A percentile compares a stretch with the other conserved stretches of the same genome.
Conservation (phyloP, 139 green algal genomes). For the Mychonastes homosphaera region DNA sequence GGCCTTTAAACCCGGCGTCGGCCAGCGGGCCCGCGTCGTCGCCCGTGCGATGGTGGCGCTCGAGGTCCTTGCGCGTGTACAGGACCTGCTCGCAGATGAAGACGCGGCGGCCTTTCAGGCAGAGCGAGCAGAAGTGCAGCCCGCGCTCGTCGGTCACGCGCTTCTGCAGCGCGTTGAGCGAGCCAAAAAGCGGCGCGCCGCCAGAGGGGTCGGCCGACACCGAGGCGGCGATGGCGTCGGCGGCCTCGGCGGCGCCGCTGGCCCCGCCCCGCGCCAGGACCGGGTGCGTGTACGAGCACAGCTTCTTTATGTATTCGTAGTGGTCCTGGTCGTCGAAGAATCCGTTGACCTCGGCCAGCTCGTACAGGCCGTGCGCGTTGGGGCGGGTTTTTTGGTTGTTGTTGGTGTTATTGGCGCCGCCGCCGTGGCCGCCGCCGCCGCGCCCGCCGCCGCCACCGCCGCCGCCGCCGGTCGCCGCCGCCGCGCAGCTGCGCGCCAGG, state of each 20-base stretch:
- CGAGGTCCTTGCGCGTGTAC: slow-evolving; percentile 70
- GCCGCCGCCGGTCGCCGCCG: not conserved
- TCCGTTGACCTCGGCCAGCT: slow-evolving; percentile 50
- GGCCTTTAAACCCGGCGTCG: slow-evolving; percentile 74
- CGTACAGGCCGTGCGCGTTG: slow-evolving; percentile 29
- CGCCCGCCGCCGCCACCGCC: not conserved
- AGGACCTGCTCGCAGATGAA: slow-evolving; percentile 85
- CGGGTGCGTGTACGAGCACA: slow-evolving; percentile 74
- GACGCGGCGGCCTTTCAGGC: slow-evolving; percentile 72
- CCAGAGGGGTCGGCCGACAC: too few relatives aligned
- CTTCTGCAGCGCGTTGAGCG: slow-evolving; percentile 47
- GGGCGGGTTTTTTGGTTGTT: too few relatives aligned
- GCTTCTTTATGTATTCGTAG: slow-evolving; percentile 52
- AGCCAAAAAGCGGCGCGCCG: slow-evolving; percentile 28
- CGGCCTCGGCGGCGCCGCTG: too few relatives aligned
- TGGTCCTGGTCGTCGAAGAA: slow-evolving; percentile 86
- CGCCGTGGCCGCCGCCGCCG: not conserved
- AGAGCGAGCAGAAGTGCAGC: slow-evolving; percentile 82
- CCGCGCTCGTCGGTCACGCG: slow-evolving; percentile 46
- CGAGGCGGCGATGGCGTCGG: too few relatives aligned
- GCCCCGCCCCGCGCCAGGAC: slow-evolving; percentile 20
- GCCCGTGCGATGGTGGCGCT: slow-evolving; percentile 60
- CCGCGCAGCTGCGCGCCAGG: slow-evolving; percentile 45
- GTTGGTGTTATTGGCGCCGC: too few relatives aligned
- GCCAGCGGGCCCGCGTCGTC: slow-evolving; percentile 66